Base-by-base conservation (phyloP, 176 grass and related monocot species). In the Poa annua region DNA sequence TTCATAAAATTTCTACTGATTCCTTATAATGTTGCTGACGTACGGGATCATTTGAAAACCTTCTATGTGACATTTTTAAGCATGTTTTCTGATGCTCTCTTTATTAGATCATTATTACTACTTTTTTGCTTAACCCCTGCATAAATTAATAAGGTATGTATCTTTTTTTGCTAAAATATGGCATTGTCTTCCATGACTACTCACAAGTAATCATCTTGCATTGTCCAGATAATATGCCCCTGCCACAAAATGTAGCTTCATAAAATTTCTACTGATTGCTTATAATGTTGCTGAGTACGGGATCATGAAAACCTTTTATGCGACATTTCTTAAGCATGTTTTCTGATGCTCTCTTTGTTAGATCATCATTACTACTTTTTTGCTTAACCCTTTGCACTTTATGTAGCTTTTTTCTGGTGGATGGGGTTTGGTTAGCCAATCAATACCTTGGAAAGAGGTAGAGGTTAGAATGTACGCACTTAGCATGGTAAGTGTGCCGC, bases 381-480 rank as follows among this genome's bases (percentile, higher is more conserved):
- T 79, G 24, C 38, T 82, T 11, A 78, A 52, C 39, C 48, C 60
- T 32, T 86, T 88, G 25, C 82, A 51, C 66, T 86, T 56, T 71
- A 34, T 88, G 60, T 75, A 98, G 96, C 84, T 98, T 78, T 86
- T 95, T 80, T 87, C 83, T 82, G 79, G 80, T 86, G 76, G 77
- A 66, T 93, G 93, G 77, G 61, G 73, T 85, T 93, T 92, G 36
- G 76, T 83, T 35, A 85, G 81, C 77, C 89, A 87, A 91, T 83
- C 90, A 92, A 81, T 95, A 84, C 83, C 79, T 88, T 98, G 96
- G 96, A 87, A 86, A 77, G 92, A 95, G 65, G 73, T 98, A 29
- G 96, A 98, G 91, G 81, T 92, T 90, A 85, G 87, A 86, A 93
- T 98, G 89, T 93, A 95, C 80, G 92, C 87, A 67, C 87, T 98